phyloP scores from a whole-genome alignment of 495 filamentous ascomycete genomes.

The Aspergillus conjunctus region DNA sequence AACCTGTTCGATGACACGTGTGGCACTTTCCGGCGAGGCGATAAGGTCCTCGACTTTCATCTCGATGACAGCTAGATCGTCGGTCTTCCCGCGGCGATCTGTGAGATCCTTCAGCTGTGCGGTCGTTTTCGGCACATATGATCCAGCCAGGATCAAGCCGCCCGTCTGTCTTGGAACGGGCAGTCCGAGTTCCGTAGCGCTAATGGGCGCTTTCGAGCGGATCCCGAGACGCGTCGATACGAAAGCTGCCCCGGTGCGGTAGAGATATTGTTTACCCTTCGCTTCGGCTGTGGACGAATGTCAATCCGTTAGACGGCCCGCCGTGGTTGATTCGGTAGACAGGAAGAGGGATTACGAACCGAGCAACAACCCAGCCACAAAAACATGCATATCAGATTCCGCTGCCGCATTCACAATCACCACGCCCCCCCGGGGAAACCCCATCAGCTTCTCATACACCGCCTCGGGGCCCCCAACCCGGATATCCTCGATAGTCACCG shows the following conservation, averaged over 20 bases:
- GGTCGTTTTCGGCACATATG: conserved; percentile 59
- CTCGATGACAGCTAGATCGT: conserved; percentile 47
- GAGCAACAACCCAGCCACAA: conserved; percentile 47
- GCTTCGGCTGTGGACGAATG: conserved; percentile 34
- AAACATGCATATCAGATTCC: conserved; percentile 56
- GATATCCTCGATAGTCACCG: conserved; percentile 50
- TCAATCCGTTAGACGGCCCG: neutral
- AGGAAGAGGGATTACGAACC: conserved; percentile 24
- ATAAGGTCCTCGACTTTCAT: conserved; percentile 50
- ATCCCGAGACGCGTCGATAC: conserved; percentile 58
- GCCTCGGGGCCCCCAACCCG: conserved; percentile 39
- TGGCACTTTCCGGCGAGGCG: conserved; percentile 29
- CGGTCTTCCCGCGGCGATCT: conserved; percentile 32
- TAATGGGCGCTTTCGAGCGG: conserved; percentile 45
- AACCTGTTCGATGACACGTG: conserved; percentile 27
- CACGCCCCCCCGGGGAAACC: conserved; percentile 37
- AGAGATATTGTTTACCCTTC: conserved; percentile 51
- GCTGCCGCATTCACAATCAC: conserved; percentile 55
- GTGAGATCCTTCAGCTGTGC: conserved; percentile 48
- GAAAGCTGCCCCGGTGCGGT: conserved; percentile 56
- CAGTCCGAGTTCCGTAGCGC: conserved; percentile 42
- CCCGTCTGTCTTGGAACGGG: conserved; percentile 37
- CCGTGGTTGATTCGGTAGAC: neutral
- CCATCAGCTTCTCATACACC: conserved; percentile 43
- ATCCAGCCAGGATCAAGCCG: conserved; percentile 54